Evolutionary conservation across 202 grass and related monocot genomes (phyloP), one percentile per base, ranked within the genome.

Genomic region (Saccharum hybrid): DNA sequence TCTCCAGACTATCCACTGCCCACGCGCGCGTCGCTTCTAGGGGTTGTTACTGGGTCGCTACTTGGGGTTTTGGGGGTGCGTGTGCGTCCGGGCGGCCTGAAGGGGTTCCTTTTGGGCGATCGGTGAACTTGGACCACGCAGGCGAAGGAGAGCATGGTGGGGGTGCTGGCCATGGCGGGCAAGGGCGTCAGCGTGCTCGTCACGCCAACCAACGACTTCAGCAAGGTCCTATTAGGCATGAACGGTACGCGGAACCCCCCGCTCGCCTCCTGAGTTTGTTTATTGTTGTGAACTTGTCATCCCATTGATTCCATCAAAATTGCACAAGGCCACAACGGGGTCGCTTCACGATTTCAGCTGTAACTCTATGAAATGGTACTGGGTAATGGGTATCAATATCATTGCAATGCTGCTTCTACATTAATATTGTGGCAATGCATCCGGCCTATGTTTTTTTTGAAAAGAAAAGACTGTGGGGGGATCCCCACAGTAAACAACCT

Each of bases 81-180:
- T n/a, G n/a, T n/a, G n/a, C 5, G 10, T 49, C 12, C 16, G 51
- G 51, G 51, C 38, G 26, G 75, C 37, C 3, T 54, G 42, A n/a
- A 74, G 2, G 42, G 19, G 39, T 39, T 39, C 1, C 2, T 82
- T 84, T 21, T 62, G 54, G 33, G 41, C 13, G 82, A 42, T 21
- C 22, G 23, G 13, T 72, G 41, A 26, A 51, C 13, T 68, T 16
- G 75, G 21, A 18, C 9, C 19, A 9, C 70, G 39, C 80, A 91
- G 89, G 81, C 68, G 12, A 87, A 89, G 36, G 77, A 91, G 72
- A 94, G 87, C 72, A 89, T 78, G 59, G 86, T 89, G 31, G 92
- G 92, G 39, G 80, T 94, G n/a, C 46, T 91, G 81, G 85, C 92
- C 66, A 94, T 91, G 92, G 89, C 81, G 8, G 87, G 92, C 66